Evolutionary conservation across 768 basidiomycete genomes (phyloP), one percentile per base, ranked within the genome.

Genomic region (Trametes maxima): DNA sequence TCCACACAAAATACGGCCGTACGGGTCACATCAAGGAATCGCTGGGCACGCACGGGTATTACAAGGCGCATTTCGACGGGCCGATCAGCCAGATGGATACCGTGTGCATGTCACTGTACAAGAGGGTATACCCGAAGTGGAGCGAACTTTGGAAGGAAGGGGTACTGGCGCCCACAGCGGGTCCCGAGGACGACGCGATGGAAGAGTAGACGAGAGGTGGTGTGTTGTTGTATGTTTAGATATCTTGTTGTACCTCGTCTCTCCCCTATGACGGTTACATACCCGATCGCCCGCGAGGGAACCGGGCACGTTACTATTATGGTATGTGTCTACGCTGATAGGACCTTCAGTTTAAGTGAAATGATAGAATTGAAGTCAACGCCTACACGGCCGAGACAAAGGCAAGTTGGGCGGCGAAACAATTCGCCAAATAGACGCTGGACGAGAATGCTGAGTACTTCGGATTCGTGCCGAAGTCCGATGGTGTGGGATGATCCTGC

Each of bases 1-100:
- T 98, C 58, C 83, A 94, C 73, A 98, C 95, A 3, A 99, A 98
- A 75, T 83, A 89, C 62, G 95, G 96, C 11, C 83, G 93, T 21
- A 82, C 81, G 24, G 97, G 96, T 2, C 95, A 99, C 74, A 92
- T 95, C 67, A 82, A 81, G 49, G 95, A 95, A 75, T 89, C 93
- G 10, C 86, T 99, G 17, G 96, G 96, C 48, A 98, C 95, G 33
- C 96, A 99, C 70, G 97, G 96, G 33, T 77, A 98, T 76, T 94
- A 95, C 83, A 98, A 98, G 79, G 95, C 94, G 17, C 85, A 92
- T 73, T 94, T 95, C 75, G 95, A 97, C 70, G 93, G 92, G 14
- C 92, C 90, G 21, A 87, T 98, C 67, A 89, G 84, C 70, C 94
- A 95, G 78, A 96, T 97, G 94, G 97, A 98, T 67, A 96, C 94